Conservation (phyloP, 768 basidiomycete species). For the Collybia sp. region DNA sequence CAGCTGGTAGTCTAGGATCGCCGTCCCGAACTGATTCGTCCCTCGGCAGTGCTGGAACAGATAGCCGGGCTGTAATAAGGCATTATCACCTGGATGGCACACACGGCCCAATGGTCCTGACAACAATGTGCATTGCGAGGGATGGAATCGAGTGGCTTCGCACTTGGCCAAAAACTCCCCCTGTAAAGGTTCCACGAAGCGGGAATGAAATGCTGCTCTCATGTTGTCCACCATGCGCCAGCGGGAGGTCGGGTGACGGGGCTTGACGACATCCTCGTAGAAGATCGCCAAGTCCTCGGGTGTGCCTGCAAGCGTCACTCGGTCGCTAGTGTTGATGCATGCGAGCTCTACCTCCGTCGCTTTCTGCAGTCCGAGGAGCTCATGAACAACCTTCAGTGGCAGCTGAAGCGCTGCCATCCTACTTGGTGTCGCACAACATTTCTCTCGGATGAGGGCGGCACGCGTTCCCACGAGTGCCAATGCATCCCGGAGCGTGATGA, state of each 20-base stretch:
- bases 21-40: slow-evolving; percentile 3
- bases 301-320: slow-evolving; percentile 3
- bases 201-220: slow-evolving; percentile 4
- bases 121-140: not conserved
- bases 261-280: not conserved
- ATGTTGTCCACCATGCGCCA: slow-evolving; percentile 3
- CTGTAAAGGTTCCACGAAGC: slow-evolving; percentile 1
- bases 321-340: slow-evolving; percentile 2
- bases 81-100: slow-evolving; percentile 1
- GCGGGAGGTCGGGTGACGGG: not conserved
- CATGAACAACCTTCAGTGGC: not conserved
- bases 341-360: slow-evolving; percentile 1
- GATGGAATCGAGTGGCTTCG: not conserved
- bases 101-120: slow-evolving; percentile 1
- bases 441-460: slow-evolving; percentile 2
- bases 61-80: slow-evolving; percentile 1
- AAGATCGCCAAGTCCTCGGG: slow-evolving; percentile 1
- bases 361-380: not conserved
- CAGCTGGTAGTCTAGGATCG: slow-evolving; percentile 1
- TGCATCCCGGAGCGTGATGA: slow-evolving; percentile 1
- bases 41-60: slow-evolving; percentile 2
- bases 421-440: not conserved
- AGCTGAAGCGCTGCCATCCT: slow-evolving; percentile 4
- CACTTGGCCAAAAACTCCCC: not conserved
- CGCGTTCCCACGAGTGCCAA: slow-evolving; percentile 3